Conservation (phyloP, 2,329 filamentous ascomycete species). For the Chrysosphaeria jannelii region DNA sequence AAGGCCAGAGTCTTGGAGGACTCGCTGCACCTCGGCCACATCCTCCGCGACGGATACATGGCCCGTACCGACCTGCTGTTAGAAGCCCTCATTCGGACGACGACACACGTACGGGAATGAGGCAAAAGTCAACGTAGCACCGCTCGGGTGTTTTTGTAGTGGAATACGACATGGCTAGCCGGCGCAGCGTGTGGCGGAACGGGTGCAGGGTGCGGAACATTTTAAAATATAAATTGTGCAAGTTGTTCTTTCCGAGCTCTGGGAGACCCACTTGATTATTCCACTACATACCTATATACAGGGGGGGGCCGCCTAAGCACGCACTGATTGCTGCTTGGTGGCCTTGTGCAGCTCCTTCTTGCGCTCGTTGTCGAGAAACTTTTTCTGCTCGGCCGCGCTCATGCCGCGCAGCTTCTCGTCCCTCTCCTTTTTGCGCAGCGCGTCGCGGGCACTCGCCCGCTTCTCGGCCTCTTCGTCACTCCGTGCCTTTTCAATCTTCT, state of each 20-base stretch:
- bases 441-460: conserved; percentile 38
- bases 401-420: conserved; percentile 51
- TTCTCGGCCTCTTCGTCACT: conserved; percentile 64
- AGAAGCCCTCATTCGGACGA: not conserved
- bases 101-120: conserved; percentile 34
- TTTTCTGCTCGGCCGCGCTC: conserved; percentile 61
- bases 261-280: not conserved
- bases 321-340: conserved; percentile 22
- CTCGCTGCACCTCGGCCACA: conserved; percentile 62
- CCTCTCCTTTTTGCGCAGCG: conserved; percentile 64
- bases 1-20: conserved; percentile 54
- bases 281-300: no score
- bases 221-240: not conserved
- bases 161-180: conserved; percentile 17
- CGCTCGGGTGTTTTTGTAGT: conserved; percentile 32
- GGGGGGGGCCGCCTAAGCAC: no score
- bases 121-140: conserved; percentile 73
- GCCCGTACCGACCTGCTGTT: conserved; percentile 42
- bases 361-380: conserved; percentile 53
- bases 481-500: conserved; percentile 47
- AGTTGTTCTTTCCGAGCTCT: not conserved
- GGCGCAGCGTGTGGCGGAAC: no score
- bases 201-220: not conserved
- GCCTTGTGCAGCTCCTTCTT: conserved; percentile 35
- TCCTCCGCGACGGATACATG: conserved; percentile 49